These are phyloP conservation scores for Saccharomyces hybrid DNA, from an alignment of 1,139 yeast species.

Conservation along the genomic window DNA sequence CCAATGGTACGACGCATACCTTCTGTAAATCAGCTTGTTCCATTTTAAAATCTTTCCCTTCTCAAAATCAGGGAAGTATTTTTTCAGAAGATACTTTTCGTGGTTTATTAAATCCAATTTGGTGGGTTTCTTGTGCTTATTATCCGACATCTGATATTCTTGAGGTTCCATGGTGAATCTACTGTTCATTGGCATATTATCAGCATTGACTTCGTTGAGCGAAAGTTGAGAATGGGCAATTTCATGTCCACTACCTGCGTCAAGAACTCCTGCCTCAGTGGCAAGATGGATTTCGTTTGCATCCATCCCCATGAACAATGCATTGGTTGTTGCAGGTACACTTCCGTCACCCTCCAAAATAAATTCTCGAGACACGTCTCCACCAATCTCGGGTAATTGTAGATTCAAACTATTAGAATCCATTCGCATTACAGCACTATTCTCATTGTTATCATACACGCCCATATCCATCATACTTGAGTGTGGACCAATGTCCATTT, in stretches of 20 bases:
- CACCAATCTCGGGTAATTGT: neutral
- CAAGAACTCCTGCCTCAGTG: conserved; percentile 16
- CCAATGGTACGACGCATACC: conserved; percentile 25
- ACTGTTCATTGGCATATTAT: conserved; percentile 1
- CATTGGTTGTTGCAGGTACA: conserved; percentile 11
- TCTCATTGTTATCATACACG: conserved; percentile 10
- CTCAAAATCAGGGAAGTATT: conserved; percentile 30
- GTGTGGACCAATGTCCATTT: conserved; percentile 34
- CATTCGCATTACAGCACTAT: neutral
- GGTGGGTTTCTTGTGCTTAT: conserved; percentile 15
- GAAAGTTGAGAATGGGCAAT: neutral
- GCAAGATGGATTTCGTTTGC: conserved; percentile 10
- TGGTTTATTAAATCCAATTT: conserved; percentile 17
- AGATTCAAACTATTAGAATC: neutral
- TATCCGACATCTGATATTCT: conserved; percentile 6
- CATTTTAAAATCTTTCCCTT: conserved; percentile 28
- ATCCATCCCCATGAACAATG: conserved; percentile 25
- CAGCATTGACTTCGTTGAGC: neutral
- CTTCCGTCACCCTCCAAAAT: neutral
- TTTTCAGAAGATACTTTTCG: conserved; percentile 13
- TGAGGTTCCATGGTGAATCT: conserved; percentile 3
- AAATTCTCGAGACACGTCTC: neutral
- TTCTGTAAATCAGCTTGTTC: conserved; percentile 30
- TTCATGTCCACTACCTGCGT: conserved; percentile 7
- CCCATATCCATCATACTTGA: conserved; percentile 19